Conservation (phyloP, 192 early-diverging fungal species). For the Geosiphon pyriformis region DNA sequence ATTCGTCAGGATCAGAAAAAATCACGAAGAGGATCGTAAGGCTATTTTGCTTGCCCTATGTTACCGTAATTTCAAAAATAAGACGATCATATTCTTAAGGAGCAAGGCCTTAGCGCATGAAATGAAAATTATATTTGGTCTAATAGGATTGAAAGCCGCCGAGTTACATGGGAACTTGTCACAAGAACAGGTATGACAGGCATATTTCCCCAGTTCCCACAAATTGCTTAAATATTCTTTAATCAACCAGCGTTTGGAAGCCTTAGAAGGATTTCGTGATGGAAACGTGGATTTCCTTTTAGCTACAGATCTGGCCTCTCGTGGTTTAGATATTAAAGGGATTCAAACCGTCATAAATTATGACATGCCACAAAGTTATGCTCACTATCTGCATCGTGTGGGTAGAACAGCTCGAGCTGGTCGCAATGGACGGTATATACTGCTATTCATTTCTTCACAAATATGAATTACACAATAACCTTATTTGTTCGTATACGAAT, state of each 20-base stretch:
- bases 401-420: conserved; percentile 95
- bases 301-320: conserved; percentile 92
- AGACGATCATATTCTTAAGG: conserved; percentile 90
- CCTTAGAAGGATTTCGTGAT: conserved; percentile 88
- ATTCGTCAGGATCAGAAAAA: conserved; percentile 87
- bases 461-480: neutral
- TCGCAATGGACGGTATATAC: conserved; percentile 58
- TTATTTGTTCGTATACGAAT: conserved; percentile 4
- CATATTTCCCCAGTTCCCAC: no score
- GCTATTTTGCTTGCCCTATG: conserved; percentile 85
- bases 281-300: conserved; percentile 81
- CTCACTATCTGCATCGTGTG: conserved; percentile 91
- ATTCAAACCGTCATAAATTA: conserved; percentile 98
- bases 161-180: conserved; percentile 95
- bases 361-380: conserved; percentile 91
- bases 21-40: conserved; percentile 79
- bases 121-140: conserved; percentile 96
- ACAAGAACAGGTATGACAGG: conserved; percentile 64
- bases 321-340: conserved; percentile 96
- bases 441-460: neutral
- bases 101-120: conserved; percentile 93
- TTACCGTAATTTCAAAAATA: conserved; percentile 67
- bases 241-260: conserved; percentile 57
- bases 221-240: neutral
- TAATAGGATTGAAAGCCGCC: conserved; percentile 79